Base-by-base conservation (phyloP, 805 yeast species). In the Candida palmyrensis region DNA sequence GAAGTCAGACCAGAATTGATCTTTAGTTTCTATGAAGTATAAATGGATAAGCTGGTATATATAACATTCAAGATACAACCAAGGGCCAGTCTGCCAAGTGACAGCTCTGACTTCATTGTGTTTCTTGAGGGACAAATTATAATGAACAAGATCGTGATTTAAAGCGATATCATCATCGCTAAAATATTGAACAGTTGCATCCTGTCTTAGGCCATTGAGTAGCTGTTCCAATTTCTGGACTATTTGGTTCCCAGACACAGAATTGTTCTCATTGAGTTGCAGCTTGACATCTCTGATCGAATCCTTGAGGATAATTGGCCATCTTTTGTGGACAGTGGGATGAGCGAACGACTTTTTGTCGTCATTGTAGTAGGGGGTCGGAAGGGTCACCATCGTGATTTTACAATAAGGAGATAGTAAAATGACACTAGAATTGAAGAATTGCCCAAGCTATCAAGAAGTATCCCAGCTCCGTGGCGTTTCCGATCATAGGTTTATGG, bases 31-130 rank as follows among this genome's bases (percentile, higher is more conserved):
- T 17, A 52, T 30, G 47, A 80, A 66, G 23, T 55, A 51, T 1
- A 49, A 45, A 48, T 82, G 73, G 35, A 84, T 59, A 39, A 67
- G 55, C 38, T 95, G 77, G 60, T 92, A 92, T 38, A 92, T 53
- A 51, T 82, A 80, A 55, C 96, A 82, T 57, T 94, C 99, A 26
- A 82, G 65, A 49, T 71, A 82, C 34, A 92, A 63, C 99, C 99
- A 92, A 13, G 95, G 96, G 1, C 90, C 94, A 6, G 80, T 68
- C 29, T 66, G 61, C 97, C 97, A 92, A 11, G 83, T 75, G 33
- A 70, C 48, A 12, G 38, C 31, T 37, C 43, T 52, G 3, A 36
- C 28, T 17, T 34, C 33, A 31, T 54, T 57, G 29, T 62, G 45
- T 17, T 50, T 42, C 16, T 47, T 51, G 45, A 79, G 59, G 22